phyloP scores from a whole-genome alignment of 2,329 filamentous ascomycete genomes.

The Xylariales sp. region DNA sequence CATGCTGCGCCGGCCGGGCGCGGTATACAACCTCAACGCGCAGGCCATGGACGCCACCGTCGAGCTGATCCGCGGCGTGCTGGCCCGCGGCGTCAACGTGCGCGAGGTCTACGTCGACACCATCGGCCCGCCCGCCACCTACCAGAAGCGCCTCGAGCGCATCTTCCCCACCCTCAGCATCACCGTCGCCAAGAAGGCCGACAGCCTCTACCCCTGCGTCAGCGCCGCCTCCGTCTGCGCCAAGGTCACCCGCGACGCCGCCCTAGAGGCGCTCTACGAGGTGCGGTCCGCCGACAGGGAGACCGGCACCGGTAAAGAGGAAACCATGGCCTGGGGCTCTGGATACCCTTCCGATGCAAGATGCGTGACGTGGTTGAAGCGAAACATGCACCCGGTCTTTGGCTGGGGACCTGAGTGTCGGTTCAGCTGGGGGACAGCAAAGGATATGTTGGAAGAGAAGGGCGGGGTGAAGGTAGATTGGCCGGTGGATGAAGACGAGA shows the following conservation, averaged over 20 bases:
- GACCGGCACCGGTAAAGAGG: constrained; percentile 17
- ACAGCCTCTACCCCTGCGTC: constrained; percentile 87
- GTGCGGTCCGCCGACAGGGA: constrained; percentile 32
- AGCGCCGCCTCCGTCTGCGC: constrained; percentile 92
- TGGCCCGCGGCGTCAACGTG: constrained; percentile 75
- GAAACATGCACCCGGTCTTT: constrained; percentile 88
- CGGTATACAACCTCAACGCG: constrained; percentile 84
- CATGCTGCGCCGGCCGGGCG: constrained; percentile 67
- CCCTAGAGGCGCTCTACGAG: constrained; percentile 74
- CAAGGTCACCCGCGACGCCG: constrained; percentile 91
- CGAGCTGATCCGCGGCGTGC: constrained; percentile 71
- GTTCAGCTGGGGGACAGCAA: constrained; percentile 94
- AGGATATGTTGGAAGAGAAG: constrained; percentile 85
- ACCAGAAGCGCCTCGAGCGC: constrained; percentile 79
- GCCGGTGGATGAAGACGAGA: constrained; percentile 69
- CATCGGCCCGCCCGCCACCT: constrained; percentile 74
- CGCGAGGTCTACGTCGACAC: constrained; percentile 94
- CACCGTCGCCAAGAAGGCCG: constrained; percentile 85
- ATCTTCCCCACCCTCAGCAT: constrained; percentile 76
- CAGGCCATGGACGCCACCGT: constrained; percentile 94
- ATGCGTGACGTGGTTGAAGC: constrained; percentile 76
- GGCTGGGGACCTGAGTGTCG: constrained; percentile 92
- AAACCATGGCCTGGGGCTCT: constrained; percentile 70
- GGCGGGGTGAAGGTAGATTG: constrained; percentile 73
- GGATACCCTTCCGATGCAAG: constrained; percentile 88